Evolutionary conservation across 169 alveolate species (phyloP).

Genomic region (Plasmodium blacklocki): DNA sequence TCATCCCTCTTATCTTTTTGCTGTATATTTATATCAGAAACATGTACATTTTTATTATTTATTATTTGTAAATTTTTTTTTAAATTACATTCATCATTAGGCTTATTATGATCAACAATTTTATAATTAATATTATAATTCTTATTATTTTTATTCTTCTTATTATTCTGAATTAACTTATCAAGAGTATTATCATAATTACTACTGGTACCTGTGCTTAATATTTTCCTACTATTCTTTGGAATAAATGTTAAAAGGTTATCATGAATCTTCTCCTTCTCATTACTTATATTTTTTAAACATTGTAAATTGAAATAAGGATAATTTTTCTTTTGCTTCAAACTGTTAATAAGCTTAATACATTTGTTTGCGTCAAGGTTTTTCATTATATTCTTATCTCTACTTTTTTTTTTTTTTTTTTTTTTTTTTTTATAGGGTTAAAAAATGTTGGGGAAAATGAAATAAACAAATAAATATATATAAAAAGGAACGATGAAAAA

Average conservation of each 20-base stretch:
- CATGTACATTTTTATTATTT: neutral
- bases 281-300: conserved; percentile 32
- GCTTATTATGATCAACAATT: neutral
- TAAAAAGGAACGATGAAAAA: no score
- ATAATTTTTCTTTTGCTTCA: conserved; percentile 45
- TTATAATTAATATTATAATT: conserved; percentile 1
- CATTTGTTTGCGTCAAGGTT: conserved; percentile 46
- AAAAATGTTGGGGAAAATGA: no score
- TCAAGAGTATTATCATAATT: conserved; percentile 2
- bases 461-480: no score
- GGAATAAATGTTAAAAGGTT: neutral
- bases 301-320: conserved; percentile 12
- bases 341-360: conserved; percentile 28
- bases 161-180: neutral
- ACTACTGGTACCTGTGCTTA: neutral
- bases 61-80: neutral
- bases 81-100: neutral
- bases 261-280: conserved; percentile 5
- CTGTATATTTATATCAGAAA: conserved; percentile 9
- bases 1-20: neutral
- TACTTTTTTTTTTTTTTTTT: no score
- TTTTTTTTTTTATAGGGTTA: no score
- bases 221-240: conserved; percentile 5
- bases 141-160: no score
- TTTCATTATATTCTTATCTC: conserved; percentile 30